Evolutionary conservation across 768 basidiomycete species (phyloP).

Genomic region (Atractiella rhizophila): DNA sequence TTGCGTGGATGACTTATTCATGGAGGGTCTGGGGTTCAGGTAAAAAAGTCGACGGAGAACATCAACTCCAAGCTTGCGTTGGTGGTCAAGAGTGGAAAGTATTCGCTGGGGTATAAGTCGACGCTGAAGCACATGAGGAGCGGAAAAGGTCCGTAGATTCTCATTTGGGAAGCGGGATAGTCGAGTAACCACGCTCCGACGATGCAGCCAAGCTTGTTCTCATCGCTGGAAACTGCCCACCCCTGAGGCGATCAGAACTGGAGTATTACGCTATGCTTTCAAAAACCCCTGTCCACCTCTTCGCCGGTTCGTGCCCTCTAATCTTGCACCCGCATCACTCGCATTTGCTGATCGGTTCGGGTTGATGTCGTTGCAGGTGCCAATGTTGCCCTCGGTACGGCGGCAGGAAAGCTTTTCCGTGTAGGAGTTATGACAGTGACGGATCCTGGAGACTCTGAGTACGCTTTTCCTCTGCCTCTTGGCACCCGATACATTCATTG

Average conservation of each 20-base stretch:
- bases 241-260: conserved; percentile 93
- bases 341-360: too few species aligned
- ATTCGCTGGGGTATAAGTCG: conserved; percentile 89
- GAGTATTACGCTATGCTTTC: conserved; percentile 88
- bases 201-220: conserved; percentile 78
- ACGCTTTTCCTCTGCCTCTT: too few species aligned
- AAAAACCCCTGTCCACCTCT: conserved; percentile 96
- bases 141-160: conserved; percentile 58
- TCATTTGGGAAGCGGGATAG: not conserved
- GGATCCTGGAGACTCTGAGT: conserved; percentile 93
- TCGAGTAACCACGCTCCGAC: conserved; percentile 63
- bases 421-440: conserved; percentile 96
- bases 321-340: too few species aligned
- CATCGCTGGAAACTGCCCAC: conserved; percentile 97
- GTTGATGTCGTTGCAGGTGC: too few species aligned
- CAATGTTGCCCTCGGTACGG: conserved; percentile 93
- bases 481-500: too few species aligned
- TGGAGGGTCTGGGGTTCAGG: too few species aligned
- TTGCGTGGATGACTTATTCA: too few species aligned
- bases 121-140: conserved; percentile 94
- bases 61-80: conserved; percentile 27
- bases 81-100: conserved; percentile 97
- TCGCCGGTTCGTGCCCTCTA: too few species aligned
- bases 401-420: conserved; percentile 97
- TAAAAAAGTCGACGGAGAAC: conserved; percentile 13